Percentiles rank a stretch among this genome's conserved stretches.
phyloP scores from a whole-genome alignment of 2,329 filamentous ascomycete species.

The Gaeumannomyces sp. region DNA sequence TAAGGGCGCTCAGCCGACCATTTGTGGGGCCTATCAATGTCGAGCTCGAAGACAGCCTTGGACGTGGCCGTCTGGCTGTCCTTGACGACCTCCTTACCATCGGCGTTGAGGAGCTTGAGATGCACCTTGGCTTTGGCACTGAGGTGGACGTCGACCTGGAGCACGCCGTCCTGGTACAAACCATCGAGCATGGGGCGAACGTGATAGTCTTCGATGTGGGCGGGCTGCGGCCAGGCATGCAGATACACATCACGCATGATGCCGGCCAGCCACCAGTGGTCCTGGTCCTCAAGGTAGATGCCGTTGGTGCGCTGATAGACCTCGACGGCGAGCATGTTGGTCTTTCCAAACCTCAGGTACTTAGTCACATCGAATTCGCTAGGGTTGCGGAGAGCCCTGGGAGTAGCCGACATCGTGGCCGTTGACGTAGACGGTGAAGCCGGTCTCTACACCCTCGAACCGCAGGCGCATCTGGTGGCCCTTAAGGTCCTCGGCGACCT shows the following conservation, averaged over 20 bases:
- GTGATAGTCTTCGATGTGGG: slow-evolving; percentile 31
- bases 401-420: slow-evolving; percentile 61
- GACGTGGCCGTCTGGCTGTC: slow-evolving; percentile 5
- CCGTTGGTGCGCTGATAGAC: slow-evolving; percentile 69
- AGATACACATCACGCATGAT: slow-evolving; percentile 67
- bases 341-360: slow-evolving; percentile 24
- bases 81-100: slow-evolving; percentile 8
- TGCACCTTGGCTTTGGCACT: slow-evolving; percentile 18
- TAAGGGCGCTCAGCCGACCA: slow-evolving; percentile 58
- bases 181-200: slow-evolving; percentile 40
- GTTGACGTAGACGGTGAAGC: slow-evolving; percentile 66
- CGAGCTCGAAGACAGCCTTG: slow-evolving; percentile 18
- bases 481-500: slow-evolving; percentile 37
- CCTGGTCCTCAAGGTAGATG: slow-evolving; percentile 64
- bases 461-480: slow-evolving; percentile 53
- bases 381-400: slow-evolving; percentile 64
- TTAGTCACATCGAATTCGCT: slow-evolving; percentile 64
- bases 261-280: slow-evolving; percentile 62
- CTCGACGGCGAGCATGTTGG: slow-evolving; percentile 55
- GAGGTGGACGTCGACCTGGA: slow-evolving; percentile 31
- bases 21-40: slow-evolving; percentile 41
- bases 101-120: slow-evolving; percentile 11
- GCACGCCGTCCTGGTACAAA: slow-evolving; percentile 37
- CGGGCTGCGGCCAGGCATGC: slow-evolving; percentile 45
- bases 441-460: slow-evolving; percentile 68